These are phyloP conservation scores for Haberlea rhodopensis DNA, from an alignment of 257 asterid species.

Conservation along the genomic window DNA sequence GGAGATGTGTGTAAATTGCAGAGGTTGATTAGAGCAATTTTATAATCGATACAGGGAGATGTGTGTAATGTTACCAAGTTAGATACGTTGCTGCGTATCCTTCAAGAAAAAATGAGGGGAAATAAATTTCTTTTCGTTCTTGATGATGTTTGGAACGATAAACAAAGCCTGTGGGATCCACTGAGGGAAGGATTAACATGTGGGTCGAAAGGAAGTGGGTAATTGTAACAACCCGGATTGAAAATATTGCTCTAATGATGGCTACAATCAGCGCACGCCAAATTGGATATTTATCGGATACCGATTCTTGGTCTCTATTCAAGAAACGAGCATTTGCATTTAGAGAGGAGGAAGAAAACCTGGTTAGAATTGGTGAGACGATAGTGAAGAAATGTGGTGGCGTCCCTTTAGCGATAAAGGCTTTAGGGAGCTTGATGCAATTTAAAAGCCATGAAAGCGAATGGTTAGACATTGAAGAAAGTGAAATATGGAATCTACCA, in stretches of 20 bases:
- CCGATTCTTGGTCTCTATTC: slow-evolving; percentile 31
- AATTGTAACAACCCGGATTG: slow-evolving; percentile 25
- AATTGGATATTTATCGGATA: slow-evolving; percentile 17
- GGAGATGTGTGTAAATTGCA: no score
- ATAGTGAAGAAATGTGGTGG: slow-evolving; percentile 27
- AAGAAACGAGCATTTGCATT: slow-evolving; percentile 21
- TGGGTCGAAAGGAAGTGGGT: slow-evolving; percentile 26
- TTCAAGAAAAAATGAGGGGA: slow-evolving; percentile 28
- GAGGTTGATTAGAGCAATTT: slow-evolving; percentile 25
- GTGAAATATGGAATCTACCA: slow-evolving; percentile 18
- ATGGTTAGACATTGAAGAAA: slow-evolving; percentile 19
- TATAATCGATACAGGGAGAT: slow-evolving; percentile 14
- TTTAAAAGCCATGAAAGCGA: slow-evolving; percentile 18
- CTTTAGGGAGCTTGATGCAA: slow-evolving; percentile 27
- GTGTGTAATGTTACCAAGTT: slow-evolving; percentile 12
- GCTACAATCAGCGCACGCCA: slow-evolving; percentile 19
- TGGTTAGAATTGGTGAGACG: slow-evolving; percentile 14
- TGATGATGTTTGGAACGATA: slow-evolving; percentile 39
- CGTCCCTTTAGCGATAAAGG: slow-evolving; percentile 25
- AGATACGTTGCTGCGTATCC: slow-evolving; percentile 22
- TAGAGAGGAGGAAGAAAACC: slow-evolving; percentile 8
- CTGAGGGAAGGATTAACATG: slow-evolving; percentile 26
- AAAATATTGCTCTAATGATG: slow-evolving; percentile 25
- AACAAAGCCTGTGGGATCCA: slow-evolving; percentile 23
- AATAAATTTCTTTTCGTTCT: slow-evolving; percentile 28